Percentiles rank a stretch among this genome's conserved stretches.
phyloP scores from a whole-genome alignment of 1,284 basidiomycete genomes.

The Melampsora larici-populina region DNA sequence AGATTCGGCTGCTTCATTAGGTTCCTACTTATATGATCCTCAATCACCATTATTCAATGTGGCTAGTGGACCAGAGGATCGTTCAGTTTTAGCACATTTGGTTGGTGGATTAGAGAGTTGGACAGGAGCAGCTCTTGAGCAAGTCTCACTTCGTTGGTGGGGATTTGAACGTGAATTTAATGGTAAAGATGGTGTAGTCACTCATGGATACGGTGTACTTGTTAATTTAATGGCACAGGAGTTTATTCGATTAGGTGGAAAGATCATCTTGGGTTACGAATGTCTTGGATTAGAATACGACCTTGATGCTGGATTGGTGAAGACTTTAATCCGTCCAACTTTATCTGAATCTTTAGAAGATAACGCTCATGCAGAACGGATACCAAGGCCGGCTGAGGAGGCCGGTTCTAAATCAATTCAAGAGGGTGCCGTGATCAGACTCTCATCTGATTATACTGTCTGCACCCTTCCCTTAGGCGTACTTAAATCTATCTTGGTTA shows the following conservation, averaged over 20 bases:
- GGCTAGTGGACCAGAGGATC: background rate
- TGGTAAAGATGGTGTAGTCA: conserved; percentile 53
- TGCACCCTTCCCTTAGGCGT: conserved; percentile 55
- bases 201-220: conserved; percentile 51
- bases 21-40: background rate
- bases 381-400: conserved; percentile 41
- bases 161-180: conserved; percentile 52
- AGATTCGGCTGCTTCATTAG: background rate
- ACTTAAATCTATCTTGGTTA: conserved; percentile 47
- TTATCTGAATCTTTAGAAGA: background rate
- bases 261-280: conserved; percentile 48
- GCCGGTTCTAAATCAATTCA: background rate
- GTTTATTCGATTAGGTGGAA: conserved; percentile 46
- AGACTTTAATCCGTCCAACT: background rate
- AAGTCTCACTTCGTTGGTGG: conserved; percentile 52
- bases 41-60: conserved; percentile 24
- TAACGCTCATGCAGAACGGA: conserved; percentile 1
- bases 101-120: conserved; percentile 45
- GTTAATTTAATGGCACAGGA: conserved; percentile 51
- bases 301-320: conserved; percentile 3
- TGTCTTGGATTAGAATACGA: conserved; percentile 41
- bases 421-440: background rate
- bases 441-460: conserved; percentile 49
- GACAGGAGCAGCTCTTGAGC: conserved; percentile 50
- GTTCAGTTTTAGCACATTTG: background rate